These are phyloP conservation scores for Arthrocladium fulminans DNA, from an alignment of 2,329 filamentous ascomycete species.

Conservation along the genomic window DNA sequence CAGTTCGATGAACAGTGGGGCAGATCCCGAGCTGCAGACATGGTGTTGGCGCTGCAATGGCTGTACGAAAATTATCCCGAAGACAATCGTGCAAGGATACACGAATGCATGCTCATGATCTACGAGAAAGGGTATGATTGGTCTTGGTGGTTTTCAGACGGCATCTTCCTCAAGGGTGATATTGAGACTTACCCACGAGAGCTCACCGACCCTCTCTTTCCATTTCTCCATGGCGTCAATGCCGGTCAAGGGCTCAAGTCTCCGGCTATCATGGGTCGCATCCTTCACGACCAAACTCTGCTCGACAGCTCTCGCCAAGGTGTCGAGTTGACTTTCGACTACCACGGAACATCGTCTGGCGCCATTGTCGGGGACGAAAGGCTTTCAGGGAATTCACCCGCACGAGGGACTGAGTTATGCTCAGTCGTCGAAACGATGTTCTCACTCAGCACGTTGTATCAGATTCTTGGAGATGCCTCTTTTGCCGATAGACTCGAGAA, in stretches of 20 bases:
- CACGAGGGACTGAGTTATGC: constrained; percentile 42
- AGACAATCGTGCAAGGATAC: constrained; percentile 28
- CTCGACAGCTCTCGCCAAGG: constrained; percentile 33
- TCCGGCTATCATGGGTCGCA: constrained; percentile 37
- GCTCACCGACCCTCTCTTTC: constrained; percentile 28
- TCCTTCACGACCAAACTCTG: constrained; percentile 37
- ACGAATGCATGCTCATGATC: constrained; percentile 38
- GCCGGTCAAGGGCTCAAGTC: constrained; percentile 41
- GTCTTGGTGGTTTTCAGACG: constrained; percentile 33
- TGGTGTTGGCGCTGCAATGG: constrained; percentile 42
- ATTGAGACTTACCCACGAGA: constrained; percentile 27
- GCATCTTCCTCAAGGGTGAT: constrained; percentile 31
- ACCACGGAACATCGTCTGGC: constrained; percentile 42
- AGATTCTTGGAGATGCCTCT: constrained; percentile 36
- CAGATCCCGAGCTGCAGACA: constrained; percentile 34
- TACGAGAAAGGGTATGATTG: constrained; percentile 34
- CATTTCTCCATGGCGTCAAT: constrained; percentile 42
- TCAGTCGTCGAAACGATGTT: constrained; percentile 46
- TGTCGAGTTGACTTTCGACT: constrained; percentile 40
- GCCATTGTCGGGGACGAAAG: constrained; percentile 45
- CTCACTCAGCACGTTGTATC: constrained; percentile 45
- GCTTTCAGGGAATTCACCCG: constrained; percentile 37
- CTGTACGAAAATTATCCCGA: constrained; percentile 38
- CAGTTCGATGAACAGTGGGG: constrained; percentile 36
- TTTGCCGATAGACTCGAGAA: constrained; percentile 47